Base-by-base conservation (phyloP, 768 basidiomycete genomes). In the Lentinula boryana region DNA sequence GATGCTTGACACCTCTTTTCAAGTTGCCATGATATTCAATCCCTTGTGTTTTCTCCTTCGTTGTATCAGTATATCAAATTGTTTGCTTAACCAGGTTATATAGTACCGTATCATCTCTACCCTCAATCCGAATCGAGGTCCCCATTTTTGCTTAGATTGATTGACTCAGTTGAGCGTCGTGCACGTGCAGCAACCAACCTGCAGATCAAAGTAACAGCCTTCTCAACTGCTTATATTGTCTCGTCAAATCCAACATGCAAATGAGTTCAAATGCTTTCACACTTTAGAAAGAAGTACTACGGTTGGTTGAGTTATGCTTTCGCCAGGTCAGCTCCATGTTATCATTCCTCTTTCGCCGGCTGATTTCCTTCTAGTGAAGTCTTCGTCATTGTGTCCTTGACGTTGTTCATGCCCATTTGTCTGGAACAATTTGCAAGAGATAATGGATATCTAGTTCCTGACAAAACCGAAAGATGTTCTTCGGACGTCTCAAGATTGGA, bases 241-340 rank as follows among this genome's bases (percentile, higher is more conserved):
- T 5, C 23, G 10, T 27, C 23, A 50, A 9, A 9, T 51, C 31
- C 12, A 51, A 5, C n/a, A 51, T 51, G 50, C 31, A 16, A 9
- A 33, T 51, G 50, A 13, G n/a, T 16, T 16, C 31, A 51, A n/a
- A 51, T 51, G 50, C 21, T 51, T 9, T 51, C 49, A 5, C 23
- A 50, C 2, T 50, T 51, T 33, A 51, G n/a, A 51, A 21, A 35
- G 31, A 51, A 51, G 13, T 51, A 51, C 50, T 51, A 51, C 33
- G 91, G 91, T 49, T 93, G 91, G 91, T 76, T 92, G 60, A 86
- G 85, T 64, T 93, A 93, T 67, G 90, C 90, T 0, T 93, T 93
- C 67, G 91, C 91, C 0, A 90, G 90, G 90, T 87, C 63, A 18
- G 2, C n/a, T 33, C 15, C 32, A 51, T 15, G 9, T 50, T 33